Percentiles rank a stretch among this genome's conserved stretches.
Evolutionary conservation across 139 green algal species (phyloP).

Genomic region (Micractinium sp.): DNA sequence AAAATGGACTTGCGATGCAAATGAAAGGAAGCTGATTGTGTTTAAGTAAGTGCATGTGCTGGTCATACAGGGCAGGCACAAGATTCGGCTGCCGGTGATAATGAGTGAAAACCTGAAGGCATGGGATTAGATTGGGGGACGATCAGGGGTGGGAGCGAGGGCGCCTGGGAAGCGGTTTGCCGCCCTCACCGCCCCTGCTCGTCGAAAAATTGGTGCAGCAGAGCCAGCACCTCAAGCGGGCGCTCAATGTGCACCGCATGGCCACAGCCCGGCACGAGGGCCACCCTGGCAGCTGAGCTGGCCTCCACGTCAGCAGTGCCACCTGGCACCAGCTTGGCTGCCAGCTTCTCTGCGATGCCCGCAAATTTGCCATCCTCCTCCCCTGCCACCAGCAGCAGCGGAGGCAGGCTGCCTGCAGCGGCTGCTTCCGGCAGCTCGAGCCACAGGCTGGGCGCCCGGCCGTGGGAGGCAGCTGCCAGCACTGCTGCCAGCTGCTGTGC

Average conservation of each 20-base stretch:
- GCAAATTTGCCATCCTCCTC: slow-evolving; percentile 76
- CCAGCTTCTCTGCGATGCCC: slow-evolving; percentile 43
- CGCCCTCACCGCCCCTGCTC: too few species aligned
- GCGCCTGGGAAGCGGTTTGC: too few species aligned
- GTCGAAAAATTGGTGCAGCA: slow-evolving; percentile 30
- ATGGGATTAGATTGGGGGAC: not conserved
- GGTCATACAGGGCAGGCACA: too few species aligned
- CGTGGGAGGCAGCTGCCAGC: slow-evolving; percentile 64
- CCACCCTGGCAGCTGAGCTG: slow-evolving; percentile 6
- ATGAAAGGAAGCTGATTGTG: too few species aligned
- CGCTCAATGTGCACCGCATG: slow-evolving; percentile 77
- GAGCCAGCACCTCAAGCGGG: slow-evolving; percentile 54
- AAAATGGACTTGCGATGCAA: too few species aligned
- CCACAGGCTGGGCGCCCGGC: slow-evolving; percentile 42
- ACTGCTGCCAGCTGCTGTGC: slow-evolving; percentile 39
- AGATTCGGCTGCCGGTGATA: too few species aligned
- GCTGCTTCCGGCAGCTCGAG: slow-evolving; percentile 40
- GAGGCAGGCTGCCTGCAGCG: slow-evolving; percentile 21
- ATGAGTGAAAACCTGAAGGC: not conserved
- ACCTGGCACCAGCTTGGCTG: not conserved
- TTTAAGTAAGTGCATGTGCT: too few species aligned
- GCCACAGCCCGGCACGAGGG: slow-evolving; percentile 51
- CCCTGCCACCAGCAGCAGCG: slow-evolving; percentile 67
- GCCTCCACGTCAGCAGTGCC: not conserved
- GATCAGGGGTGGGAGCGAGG: not conserved